Percentiles rank a stretch among this genome's conserved stretches.
These are phyloP conservation scores for Aspergillus latus DNA, from an alignment of 2,329 filamentous ascomycete genomes.

Conservation along the genomic window DNA sequence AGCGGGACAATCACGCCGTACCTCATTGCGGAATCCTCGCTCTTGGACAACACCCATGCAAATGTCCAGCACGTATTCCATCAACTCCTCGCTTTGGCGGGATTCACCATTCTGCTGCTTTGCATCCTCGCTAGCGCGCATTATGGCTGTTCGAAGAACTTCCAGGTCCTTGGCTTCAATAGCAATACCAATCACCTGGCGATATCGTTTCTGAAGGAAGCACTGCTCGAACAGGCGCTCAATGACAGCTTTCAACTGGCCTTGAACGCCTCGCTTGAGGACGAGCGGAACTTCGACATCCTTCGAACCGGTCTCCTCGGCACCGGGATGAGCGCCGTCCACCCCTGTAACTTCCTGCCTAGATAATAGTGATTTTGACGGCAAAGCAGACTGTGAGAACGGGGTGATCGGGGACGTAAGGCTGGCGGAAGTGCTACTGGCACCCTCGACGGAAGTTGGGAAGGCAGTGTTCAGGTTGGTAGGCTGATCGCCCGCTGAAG, in stretches of 20 bases:
- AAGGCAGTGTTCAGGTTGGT: constrained; percentile 81
- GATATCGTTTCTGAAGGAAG: constrained; percentile 80
- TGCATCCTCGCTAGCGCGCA: constrained; percentile 83
- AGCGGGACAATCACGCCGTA: constrained; percentile 30
- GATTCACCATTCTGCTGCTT: constrained; percentile 63
- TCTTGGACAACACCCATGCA: constrained; percentile 99
- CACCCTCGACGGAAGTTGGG: constrained; percentile 64
- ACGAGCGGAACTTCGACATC: constrained; percentile 62
- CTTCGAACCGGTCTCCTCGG: constrained; percentile 55
- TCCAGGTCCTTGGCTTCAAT: constrained; percentile 92
- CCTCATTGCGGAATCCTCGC: constrained; percentile 73
- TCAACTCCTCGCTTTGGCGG: constrained; percentile 77
- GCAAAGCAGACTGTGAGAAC: constrained; percentile 89
- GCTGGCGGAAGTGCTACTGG: constrained; percentile 62
- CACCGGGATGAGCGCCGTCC: constrained; percentile 56
- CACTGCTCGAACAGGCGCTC: constrained; percentile 90
- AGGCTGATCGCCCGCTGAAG: constrained; percentile 52
- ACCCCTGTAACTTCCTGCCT: constrained; percentile 66
- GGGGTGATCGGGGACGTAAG: constrained; percentile 87
- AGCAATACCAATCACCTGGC: constrained; percentile 94
- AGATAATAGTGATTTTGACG: constrained; percentile 92
- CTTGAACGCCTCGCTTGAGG: constrained; percentile 71
- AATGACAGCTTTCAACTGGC: constrained; percentile 78
- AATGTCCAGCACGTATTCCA: constrained; percentile 94
- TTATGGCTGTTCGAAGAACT: constrained; percentile 80